Base-by-base conservation (phyloP, 495 filamentous ascomycete genomes). In the Hypoxylon crocopeplum region DNA sequence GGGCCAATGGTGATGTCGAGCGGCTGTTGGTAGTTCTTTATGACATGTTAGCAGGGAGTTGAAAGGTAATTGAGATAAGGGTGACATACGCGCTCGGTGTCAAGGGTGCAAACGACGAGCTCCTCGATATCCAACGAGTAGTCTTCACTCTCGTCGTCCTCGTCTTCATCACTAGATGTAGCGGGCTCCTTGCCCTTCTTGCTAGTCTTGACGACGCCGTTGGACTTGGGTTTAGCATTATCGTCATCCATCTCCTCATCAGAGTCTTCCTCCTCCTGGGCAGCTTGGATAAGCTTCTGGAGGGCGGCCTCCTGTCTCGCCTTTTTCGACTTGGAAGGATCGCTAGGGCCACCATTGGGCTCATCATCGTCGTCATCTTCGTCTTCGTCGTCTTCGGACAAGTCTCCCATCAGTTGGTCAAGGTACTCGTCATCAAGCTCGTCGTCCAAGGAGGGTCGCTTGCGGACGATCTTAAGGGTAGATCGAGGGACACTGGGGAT, bases 101-200 rank as follows among this genome's bases (percentile, higher is more conserved):
- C 93, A 32, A 99, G 81, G 33, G 94, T 98, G 79, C 95, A 99
- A 60, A 99, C 71, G 51, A 97, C 92, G 59, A 87, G 89, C 75
- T 96, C 88, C 71, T 97, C 91, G 46, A 92, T 72, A 15, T 67
- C 68, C 15, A 58, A n/a, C 4, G 38, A 39, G 10, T 55, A 65
- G 59, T 88, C 86, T 47, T 87, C 61, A 22, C 85, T 88, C 44
- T 87, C 86, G 2, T 82, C 83, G 8, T 82, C 77, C 49, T 78
- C 81, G n/a, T 82, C 81, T 20, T 88, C 85, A 12, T 87, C 85
- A 49, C 87, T 82, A 48, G 76, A 85, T 17, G 72, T 82, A 48
- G 86, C 90, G 70, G 90, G 91, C 54, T 75, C 87, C 78, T 94
- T 96, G 71, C 89, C 90, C 82, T 95, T 92, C 68, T 87, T 82